Conservation (phyloP, 768 basidiomycete genomes). For the Boletus barrowsii region DNA sequence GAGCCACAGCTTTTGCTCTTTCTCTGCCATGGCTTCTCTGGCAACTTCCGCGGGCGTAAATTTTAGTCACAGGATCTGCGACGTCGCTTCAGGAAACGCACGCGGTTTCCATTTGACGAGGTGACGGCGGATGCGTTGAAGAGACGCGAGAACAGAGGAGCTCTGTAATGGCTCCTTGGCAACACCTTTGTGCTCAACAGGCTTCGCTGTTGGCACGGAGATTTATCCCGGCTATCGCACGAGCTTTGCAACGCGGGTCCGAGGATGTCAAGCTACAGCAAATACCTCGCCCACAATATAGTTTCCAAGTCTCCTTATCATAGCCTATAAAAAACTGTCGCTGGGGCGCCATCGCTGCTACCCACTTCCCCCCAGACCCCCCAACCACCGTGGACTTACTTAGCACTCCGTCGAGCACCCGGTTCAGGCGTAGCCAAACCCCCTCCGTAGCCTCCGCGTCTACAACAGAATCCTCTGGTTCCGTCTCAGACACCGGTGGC, state of each 20-base stretch:
- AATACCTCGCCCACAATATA: not conserved
- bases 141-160: not conserved
- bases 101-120: not conserved
- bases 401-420: not conserved
- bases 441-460: not conserved
- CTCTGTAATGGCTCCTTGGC: not conserved
- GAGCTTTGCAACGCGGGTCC: constrained; percentile 1
- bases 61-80: not conserved
- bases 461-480: not conserved
- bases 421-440: not conserved
- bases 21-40: no score
- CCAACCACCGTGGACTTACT: not conserved
- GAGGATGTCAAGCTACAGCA: constrained; percentile 1
- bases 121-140: not conserved
- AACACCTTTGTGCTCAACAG: not conserved
- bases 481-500: not conserved
- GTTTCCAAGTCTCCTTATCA: not conserved
- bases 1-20: no score
- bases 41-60: no score
- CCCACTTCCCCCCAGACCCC: not conserved
- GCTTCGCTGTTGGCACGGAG: not conserved
- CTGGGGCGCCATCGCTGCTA: no score
- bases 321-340: constrained; percentile 11
- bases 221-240: not conserved
- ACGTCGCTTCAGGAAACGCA: not conserved